Conservation (phyloP, 345 rosid genomes). For the Aegle marmelos region DNA sequence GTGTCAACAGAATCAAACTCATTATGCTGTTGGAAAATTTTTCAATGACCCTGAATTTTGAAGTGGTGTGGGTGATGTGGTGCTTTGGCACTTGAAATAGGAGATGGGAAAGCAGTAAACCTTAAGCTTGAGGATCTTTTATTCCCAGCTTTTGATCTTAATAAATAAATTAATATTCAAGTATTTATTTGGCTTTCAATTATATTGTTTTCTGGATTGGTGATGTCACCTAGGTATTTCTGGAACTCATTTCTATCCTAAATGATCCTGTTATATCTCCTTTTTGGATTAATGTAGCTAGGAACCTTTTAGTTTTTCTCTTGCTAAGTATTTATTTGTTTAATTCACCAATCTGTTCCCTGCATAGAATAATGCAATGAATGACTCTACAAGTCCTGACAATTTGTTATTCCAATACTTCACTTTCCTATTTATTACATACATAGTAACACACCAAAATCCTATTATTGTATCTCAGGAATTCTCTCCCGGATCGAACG, state of each 20-base stretch:
- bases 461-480: constrained; percentile 49
- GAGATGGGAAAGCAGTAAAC: neutral
- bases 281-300: neutral
- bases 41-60: neutral
- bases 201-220: neutral
- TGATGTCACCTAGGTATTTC: neutral
- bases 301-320: neutral
- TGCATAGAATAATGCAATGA: neutral
- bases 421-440: neutral
- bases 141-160: neutral
- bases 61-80: neutral
- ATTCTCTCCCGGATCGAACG: constrained; percentile 88
- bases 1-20: neutral
- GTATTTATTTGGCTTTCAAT: neutral
- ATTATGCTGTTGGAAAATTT: neutral
- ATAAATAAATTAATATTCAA: neutral
- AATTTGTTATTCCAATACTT: neutral
- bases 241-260: too few relatives aligned
- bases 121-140: neutral
- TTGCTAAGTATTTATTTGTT: neutral
- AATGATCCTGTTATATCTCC: neutral
- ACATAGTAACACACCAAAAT: neutral
- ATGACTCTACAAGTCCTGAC: neutral
- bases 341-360: neutral
- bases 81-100: neutral